Evolutionary conservation across 2,329 filamentous ascomycete species (phyloP), one percentile per base, ranked within the genome.

Genomic region (Claviceps sp.): DNA sequence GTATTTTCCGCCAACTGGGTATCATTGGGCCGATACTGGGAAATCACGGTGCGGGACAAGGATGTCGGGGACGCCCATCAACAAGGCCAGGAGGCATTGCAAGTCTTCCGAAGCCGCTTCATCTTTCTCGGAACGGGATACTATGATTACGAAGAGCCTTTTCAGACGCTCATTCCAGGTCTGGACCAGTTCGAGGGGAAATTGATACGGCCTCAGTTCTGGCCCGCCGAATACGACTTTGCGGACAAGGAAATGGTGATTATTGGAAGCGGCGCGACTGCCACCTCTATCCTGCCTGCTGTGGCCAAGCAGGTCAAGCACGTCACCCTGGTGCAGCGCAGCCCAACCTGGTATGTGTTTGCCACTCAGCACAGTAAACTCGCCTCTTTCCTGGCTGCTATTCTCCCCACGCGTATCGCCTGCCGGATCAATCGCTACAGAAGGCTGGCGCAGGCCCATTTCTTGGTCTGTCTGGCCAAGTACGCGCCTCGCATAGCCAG

Each of bases 171-270:
- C 0, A 85, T 71, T 5, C 67, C 67, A 38, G 70, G 70, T 5
- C 60, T 72, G n/a, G 56, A 63, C 0, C 58, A 56, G n/a, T 72
- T 72, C 40, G 18, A 61, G 9, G 72, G 69, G 45, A 60, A 54
- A 41, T 68, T 80, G 14, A 70, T 86, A 1, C 84, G 88, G 55
- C 84, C 85, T 1, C 85, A 88, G 58, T 87, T 86, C 67, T 87
- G 84, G 83, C 84, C 84, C 0, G 70, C 81, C 52, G 72, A 83
- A 52, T 69, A 84, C 43, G 78, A 86, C 61, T 85, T 84, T 64
- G 67, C 70, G 13, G 67, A 73, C 65, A 85, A 86, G 61, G 74
- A 78, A 18, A 70, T 86, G 22, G 77, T 85, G 45, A 71, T 86
- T 51, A 78, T 87, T 53, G 85, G 85, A 18, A 78, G 73, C 40